Percentiles rank a stretch among this genome's conserved stretches.
Conservation (phyloP, 495 filamentous ascomycete species). For the Neurospora tetrasperma region DNA sequence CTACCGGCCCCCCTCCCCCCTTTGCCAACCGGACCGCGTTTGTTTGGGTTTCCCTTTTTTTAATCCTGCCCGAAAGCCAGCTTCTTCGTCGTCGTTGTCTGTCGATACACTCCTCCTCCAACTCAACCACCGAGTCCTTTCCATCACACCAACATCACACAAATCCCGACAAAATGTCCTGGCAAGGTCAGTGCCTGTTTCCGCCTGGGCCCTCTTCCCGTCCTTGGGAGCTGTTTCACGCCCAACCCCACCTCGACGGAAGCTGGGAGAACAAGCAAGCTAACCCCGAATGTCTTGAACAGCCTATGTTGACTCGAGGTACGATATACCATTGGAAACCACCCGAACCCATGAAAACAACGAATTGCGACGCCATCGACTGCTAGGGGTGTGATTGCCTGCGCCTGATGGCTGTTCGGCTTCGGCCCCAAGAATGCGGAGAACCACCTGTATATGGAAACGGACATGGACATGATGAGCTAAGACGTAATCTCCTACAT, state of each 20-base stretch:
- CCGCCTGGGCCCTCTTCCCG: neutral
- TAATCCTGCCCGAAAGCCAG: neutral
- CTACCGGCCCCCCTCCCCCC: neutral
- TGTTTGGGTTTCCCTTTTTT: neutral
- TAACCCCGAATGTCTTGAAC: conserved; percentile 22
- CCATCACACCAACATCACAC: conserved; percentile 5
- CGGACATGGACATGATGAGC: neutral
- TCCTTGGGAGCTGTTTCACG: neutral
- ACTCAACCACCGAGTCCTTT: neutral
- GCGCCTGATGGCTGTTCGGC: neutral
- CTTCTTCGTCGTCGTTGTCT: neutral
- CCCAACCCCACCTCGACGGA: conserved; percentile 26
- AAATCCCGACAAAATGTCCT: conserved; percentile 41
- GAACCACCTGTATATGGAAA: neutral
- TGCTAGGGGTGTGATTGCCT: neutral
- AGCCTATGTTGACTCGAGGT: conserved; percentile 44
- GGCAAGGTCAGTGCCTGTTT: conserved; percentile 37
- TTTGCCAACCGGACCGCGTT: neutral
- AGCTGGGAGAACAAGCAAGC: conserved; percentile 17
- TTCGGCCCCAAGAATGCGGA: neutral
- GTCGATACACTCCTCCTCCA: neutral
- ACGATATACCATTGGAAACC: conserved; percentile 7
- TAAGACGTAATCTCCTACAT: neutral
- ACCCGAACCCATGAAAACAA: neutral
- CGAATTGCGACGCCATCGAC: neutral